Conservation (phyloP, 2,329 filamentous ascomycete genomes). For the Aspergillus neotritici region DNA sequence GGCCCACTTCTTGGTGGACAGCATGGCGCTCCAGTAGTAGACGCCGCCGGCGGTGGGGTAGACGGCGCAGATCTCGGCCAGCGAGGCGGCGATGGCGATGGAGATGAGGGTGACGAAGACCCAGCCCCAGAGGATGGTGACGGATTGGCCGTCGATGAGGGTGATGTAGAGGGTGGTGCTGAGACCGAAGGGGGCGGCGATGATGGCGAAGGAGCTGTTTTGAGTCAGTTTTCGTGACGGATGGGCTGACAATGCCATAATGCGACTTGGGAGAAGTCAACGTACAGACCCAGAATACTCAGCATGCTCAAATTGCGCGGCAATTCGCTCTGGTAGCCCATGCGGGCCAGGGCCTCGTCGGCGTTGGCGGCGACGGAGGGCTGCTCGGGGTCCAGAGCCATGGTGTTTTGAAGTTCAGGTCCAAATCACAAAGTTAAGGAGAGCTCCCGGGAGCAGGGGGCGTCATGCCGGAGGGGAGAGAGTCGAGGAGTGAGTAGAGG, state of each 20-base stretch:
- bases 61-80: slow-evolving; percentile 65
- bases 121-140: slow-evolving; percentile 67
- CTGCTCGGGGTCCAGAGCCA: slow-evolving; percentile 11
- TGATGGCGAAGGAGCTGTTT: slow-evolving; percentile 62
- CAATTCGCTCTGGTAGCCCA: slow-evolving; percentile 64
- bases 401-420: slow-evolving; percentile 5
- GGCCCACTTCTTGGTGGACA: slow-evolving; percentile 59
- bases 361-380: slow-evolving; percentile 37
- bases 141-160: slow-evolving; percentile 61
- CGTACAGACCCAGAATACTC: slow-evolving; percentile 58
- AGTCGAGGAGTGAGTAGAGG: neutral
- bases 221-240: too few relatives aligned
- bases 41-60: slow-evolving; percentile 64
- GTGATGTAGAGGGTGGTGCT: slow-evolving; percentile 65
- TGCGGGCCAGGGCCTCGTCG: slow-evolving; percentile 56
- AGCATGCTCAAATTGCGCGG: slow-evolving; percentile 64
- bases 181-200: slow-evolving; percentile 65
- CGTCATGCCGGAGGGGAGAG: neutral
- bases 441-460: neutral
- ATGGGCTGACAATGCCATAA: too few relatives aligned
- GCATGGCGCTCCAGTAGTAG: slow-evolving; percentile 67
- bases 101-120: slow-evolving; percentile 60
- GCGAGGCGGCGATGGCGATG: slow-evolving; percentile 57
- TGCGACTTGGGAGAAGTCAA: too few relatives aligned
- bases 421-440: slow-evolving; percentile 1